Evolutionary conservation across 2,329 filamentous ascomycete species (phyloP).

Genomic region (Chaetomiaceae sp.): DNA sequence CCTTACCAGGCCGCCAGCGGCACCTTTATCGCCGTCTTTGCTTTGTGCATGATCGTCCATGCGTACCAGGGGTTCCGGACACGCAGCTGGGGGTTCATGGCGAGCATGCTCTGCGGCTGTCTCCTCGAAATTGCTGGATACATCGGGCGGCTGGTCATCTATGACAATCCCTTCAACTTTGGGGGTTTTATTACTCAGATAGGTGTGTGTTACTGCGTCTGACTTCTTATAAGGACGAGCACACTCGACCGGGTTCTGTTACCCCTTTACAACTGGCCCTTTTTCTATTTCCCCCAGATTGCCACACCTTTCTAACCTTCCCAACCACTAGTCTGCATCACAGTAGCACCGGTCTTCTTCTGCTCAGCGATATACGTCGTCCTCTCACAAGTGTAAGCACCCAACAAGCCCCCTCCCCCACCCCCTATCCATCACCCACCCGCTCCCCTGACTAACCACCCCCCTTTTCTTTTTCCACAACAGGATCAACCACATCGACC

Average conservation of each 20-base stretch:
- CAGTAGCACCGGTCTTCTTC: slow-evolving; percentile 52
- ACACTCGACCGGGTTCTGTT: too few species aligned
- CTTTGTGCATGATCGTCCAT: neutral
- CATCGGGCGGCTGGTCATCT: slow-evolving; percentile 36
- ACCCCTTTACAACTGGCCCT: too few species aligned
- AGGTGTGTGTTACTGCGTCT: neutral
- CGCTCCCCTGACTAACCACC: neutral
- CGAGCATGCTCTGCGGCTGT: neutral
- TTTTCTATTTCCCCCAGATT: too few species aligned
- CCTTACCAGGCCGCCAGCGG: neutral
- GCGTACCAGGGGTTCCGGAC: neutral
- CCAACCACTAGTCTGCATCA: slow-evolving; percentile 24
- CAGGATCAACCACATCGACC: neutral
- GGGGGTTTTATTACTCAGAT: neutral
- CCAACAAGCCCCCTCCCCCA: too few species aligned
- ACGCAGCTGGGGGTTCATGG: neutral
- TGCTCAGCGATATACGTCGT: slow-evolving; percentile 53
- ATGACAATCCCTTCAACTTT: neutral
- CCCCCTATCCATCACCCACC: neutral
- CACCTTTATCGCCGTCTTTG: neutral
- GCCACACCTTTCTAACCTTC: too few species aligned
- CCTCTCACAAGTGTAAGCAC: slow-evolving; percentile 43
- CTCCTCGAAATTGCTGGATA: slow-evolving; percentile 43
- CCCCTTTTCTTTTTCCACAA: neutral
- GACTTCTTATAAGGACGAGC: too few species aligned